phyloP scores from a whole-genome alignment of 2,329 filamentous ascomycete species.

The Trichoderma koningii region DNA sequence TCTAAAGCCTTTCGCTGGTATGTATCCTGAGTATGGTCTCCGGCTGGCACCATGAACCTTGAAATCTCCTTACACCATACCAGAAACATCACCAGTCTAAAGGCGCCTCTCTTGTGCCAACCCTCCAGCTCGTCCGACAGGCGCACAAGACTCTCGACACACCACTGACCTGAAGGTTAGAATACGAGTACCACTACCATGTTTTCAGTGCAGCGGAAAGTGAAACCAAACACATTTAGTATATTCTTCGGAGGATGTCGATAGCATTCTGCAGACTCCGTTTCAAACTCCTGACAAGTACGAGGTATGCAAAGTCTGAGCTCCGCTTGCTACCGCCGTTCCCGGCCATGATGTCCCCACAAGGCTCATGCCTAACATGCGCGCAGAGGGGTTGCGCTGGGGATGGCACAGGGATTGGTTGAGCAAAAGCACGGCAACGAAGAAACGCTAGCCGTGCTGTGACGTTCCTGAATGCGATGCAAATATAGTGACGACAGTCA shows the following conservation, averaged over 20 bases:
- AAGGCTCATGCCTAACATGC: slow-evolving; percentile 2
- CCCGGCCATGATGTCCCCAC: slow-evolving; percentile 9
- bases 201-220: neutral
- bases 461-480: neutral
- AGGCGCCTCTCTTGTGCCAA: slow-evolving; percentile 1
- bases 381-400: neutral
- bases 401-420: too few relatives aligned
- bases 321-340: slow-evolving; percentile 19
- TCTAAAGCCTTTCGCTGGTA: neutral
- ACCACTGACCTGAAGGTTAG: neutral
- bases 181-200: neutral
- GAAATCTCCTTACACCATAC: slow-evolving; percentile 4
- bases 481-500: neutral
- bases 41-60: neutral
- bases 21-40: neutral
- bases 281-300: neutral
- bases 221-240: neutral
- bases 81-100: slow-evolving; percentile 8
- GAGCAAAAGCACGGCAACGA: neutral
- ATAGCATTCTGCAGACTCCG: neutral
- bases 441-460: neutral
- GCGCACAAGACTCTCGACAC: slow-evolving; percentile 18
- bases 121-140: slow-evolving; percentile 10
- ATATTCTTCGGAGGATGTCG: too few relatives aligned
- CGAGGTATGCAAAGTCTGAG: neutral